Evolutionary conservation across 306 rosid species (phyloP).

Genomic region (Ammopiptanthus mongolicus): DNA sequence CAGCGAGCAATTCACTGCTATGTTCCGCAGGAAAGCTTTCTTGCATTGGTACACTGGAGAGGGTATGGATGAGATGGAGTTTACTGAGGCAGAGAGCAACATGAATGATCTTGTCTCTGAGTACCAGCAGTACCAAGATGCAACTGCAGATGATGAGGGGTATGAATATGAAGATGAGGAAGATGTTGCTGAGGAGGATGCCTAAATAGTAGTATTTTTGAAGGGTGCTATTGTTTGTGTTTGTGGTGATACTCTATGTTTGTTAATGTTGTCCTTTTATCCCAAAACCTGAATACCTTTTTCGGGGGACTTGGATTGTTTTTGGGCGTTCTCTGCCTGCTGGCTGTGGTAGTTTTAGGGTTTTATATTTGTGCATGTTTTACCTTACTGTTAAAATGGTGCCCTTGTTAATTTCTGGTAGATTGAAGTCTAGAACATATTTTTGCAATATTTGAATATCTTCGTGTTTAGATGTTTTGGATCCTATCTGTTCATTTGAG

Average conservation of each 20-base stretch:
- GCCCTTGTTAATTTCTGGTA: not conserved
- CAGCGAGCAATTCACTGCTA: constrained; percentile 54
- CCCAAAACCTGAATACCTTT: constrained; percentile 40
- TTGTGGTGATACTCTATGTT: not conserved
- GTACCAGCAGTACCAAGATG: constrained; percentile 65
- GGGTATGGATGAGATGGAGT: constrained; percentile 72
- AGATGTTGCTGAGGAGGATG: constrained; percentile 39
- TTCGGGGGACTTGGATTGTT: constrained; percentile 45
- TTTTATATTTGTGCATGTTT: constrained; percentile 20
- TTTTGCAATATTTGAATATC: not conserved
- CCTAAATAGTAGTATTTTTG: constrained; percentile 10
- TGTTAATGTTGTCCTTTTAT: constrained; percentile 17
- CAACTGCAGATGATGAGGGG: constrained; percentile 53
- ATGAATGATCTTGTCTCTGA: constrained; percentile 54
- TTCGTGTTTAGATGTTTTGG: not conserved
- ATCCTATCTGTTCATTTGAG: not conserved
- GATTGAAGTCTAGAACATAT: not conserved
- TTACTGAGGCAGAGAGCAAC: constrained; percentile 55
- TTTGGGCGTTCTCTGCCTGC: not conserved
- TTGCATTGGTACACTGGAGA: constrained; percentile 63
- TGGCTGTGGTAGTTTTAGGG: constrained; percentile 26
- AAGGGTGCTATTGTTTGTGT: not conserved
- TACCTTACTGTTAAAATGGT: not conserved
- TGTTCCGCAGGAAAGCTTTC: constrained; percentile 56
- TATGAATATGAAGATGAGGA: constrained; percentile 44